These are phyloP conservation scores for Euclidium syriacum DNA, from an alignment of 345 rosid species.

Conservation along the genomic window DNA sequence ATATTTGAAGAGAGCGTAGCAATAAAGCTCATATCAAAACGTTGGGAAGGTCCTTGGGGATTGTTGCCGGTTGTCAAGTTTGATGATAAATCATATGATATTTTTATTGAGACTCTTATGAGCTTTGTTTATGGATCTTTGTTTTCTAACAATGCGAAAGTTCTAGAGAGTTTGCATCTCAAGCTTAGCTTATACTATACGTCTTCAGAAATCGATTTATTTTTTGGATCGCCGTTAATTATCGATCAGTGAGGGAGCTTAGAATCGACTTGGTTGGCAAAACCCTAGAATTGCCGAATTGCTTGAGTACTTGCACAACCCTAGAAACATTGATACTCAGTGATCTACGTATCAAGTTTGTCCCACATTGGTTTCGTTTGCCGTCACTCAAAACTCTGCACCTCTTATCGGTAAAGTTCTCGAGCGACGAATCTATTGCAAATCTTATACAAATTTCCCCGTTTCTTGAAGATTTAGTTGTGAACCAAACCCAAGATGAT, in stretches of 20 bases:
- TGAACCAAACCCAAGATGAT: neutral
- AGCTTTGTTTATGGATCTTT: slow-evolving; percentile 1
- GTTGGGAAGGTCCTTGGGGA: neutral
- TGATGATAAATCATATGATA: neutral
- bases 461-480: neutral
- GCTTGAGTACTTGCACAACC: slow-evolving; percentile 6
- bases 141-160: neutral
- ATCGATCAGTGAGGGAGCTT: slow-evolving; percentile 3
- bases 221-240: neutral
- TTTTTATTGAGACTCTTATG: neutral
- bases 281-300: neutral
- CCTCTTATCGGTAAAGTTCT: neutral
- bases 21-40: neutral
- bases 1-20: neutral
- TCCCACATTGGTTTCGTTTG: neutral
- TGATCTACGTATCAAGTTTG: neutral
- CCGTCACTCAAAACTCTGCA: slow-evolving; percentile 1
- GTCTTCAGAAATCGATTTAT: neutral
- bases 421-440: neutral
- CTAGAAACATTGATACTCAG: neutral
- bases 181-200: neutral
- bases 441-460: neutral
- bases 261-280: neutral
- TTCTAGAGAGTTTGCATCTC: neutral
- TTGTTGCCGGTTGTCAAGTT: neutral